phyloP scores from a whole-genome alignment of 2,329 filamentous ascomycete species.

The Paecilomyces dactylethromorphus region DNA sequence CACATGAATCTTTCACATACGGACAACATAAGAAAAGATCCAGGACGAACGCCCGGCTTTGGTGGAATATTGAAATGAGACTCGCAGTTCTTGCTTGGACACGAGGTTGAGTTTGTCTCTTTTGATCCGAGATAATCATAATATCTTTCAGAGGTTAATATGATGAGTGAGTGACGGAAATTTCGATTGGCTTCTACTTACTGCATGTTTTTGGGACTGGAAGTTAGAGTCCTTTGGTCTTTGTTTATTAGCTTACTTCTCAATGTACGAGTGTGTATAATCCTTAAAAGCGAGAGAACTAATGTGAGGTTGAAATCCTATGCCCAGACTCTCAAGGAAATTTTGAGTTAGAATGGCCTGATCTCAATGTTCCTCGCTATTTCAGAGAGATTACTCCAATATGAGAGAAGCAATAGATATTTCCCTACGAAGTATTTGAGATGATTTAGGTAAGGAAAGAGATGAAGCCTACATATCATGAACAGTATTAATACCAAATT shows the following conservation, averaged over 20 bases:
- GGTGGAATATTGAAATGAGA: not conserved
- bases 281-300: not conserved
- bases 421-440: no score
- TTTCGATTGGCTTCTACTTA: not conserved
- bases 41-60: not conserved
- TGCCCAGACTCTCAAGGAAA: no score
- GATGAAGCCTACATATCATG: no score
- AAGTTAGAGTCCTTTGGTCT: not conserved
- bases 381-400: no score
- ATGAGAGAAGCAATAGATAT: no score
- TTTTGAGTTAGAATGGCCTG: no score
- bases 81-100: not conserved
- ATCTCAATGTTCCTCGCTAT: no score
- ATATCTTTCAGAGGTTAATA: not conserved
- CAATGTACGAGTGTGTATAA: not conserved
- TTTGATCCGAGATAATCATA: not conserved
- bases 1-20: not conserved
- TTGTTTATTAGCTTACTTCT: not conserved
- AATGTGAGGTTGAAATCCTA: not conserved
- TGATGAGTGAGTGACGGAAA: not conserved
- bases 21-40: not conserved
- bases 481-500: no score
- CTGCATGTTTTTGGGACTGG: not conserved
- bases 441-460: no score
- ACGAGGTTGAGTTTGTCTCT: not conserved